phyloP scores from a whole-genome alignment of 169 alveolate genomes.

The Plasmodium chabaudi region DNA sequence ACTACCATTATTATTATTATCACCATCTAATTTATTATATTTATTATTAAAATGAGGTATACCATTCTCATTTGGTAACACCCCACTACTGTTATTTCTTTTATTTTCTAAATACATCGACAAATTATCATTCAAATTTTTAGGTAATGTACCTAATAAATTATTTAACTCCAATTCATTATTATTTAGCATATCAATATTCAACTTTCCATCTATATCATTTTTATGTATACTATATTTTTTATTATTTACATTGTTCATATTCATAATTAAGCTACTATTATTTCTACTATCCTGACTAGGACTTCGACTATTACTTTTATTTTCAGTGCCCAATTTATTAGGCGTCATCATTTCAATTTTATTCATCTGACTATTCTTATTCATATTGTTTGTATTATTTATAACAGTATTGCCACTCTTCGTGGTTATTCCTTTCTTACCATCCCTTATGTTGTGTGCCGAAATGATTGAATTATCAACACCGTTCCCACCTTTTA shows the following conservation, averaged over 20 bases:
- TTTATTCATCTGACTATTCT: not conserved
- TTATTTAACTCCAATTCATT: conserved; percentile 18
- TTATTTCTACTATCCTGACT: not conserved
- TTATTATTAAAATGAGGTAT: not conserved
- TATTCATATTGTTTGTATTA: not conserved
- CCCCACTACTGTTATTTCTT: not conserved
- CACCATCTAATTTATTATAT: not conserved
- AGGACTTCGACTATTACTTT: too few relatives aligned
- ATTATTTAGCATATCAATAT: not conserved
- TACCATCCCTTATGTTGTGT: too few relatives aligned
- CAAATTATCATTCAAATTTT: conserved; percentile 27
- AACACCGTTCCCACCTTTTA: too few relatives aligned
- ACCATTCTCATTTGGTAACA: not conserved
- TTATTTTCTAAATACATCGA: conserved; percentile 9
- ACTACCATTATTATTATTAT: not conserved
- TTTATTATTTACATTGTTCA: not conserved
- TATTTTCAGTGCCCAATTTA: too few relatives aligned
- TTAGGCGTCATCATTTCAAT: not conserved
- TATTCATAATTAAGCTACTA: not conserved
- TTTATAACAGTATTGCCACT: not conserved
- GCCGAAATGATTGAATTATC: too few relatives aligned
- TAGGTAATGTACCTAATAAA: not conserved
- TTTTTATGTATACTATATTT: not conserved
- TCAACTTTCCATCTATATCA: not conserved
- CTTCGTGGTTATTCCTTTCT: not conserved